These are phyloP conservation scores for Sherardia arvensis DNA, from an alignment of 257 asterid species.

Conservation along the genomic window DNA sequence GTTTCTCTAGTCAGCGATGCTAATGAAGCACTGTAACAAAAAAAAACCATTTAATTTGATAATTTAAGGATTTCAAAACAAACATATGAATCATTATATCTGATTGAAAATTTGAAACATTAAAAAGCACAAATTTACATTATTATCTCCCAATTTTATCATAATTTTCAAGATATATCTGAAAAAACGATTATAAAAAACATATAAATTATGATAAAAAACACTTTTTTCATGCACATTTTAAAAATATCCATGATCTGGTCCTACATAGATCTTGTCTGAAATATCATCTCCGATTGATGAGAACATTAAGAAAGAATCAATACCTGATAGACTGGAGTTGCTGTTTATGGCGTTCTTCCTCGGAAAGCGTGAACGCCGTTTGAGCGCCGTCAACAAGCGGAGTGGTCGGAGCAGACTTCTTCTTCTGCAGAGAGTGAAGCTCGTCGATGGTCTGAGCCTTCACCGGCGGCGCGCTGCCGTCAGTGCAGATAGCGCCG, in stretches of 20 bases:
- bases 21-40: conserved; percentile 52
- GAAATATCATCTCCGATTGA: neutral
- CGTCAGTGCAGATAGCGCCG: conserved; percentile 54
- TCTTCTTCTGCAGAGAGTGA: conserved; percentile 71
- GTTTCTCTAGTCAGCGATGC: conserved; percentile 81
- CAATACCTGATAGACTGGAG: conserved; percentile 66
- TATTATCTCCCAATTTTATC: too few relatives aligned
- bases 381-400: conserved; percentile 28
- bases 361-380: conserved; percentile 39
- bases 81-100: neutral
- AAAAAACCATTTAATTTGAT: neutral
- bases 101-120: neutral
- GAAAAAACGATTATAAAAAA: too few relatives aligned
- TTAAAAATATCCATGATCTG: neutral
- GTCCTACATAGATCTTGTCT: neutral
- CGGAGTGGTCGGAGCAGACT: conserved; percentile 74
- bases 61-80: neutral
- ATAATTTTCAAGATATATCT: too few relatives aligned
- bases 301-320: neutral
- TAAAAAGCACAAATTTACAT: too few relatives aligned
- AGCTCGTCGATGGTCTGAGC: conserved; percentile 70
- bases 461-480: conserved; percentile 54
- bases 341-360: conserved; percentile 59
- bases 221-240: too few relatives aligned
- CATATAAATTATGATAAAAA: too few relatives aligned